Evolutionary conservation across 805 yeast genomes (phyloP).

Genomic region (Yarrowia keelungensis): DNA sequence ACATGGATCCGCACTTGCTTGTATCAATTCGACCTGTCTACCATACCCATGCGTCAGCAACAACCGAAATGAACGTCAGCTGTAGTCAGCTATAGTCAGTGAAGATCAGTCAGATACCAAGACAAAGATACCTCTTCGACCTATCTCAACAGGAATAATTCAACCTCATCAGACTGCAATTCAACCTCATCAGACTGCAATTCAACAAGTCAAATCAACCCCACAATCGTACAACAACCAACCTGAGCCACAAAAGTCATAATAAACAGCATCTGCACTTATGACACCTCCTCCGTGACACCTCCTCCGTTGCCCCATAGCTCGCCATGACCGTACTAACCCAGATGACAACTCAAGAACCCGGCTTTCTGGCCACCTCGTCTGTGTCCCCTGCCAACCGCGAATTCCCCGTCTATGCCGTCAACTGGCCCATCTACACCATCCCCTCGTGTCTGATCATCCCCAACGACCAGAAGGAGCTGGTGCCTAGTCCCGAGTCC

Average conservation of each 20-base stretch:
- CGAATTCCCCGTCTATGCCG: constrained; percentile 42
- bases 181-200: too few species aligned
- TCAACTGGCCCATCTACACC: constrained; percentile 46
- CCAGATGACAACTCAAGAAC: constrained; percentile 29
- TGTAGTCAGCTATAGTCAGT: neutral
- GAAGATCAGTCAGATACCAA: neutral
- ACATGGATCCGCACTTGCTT: too few species aligned
- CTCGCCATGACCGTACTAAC: constrained; percentile 10
- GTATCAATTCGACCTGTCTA: too few species aligned
- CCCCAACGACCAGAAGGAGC: constrained; percentile 39
- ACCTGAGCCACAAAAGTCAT: too few species aligned
- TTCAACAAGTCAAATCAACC: too few species aligned
- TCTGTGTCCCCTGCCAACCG: constrained; percentile 27
- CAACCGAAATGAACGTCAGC: constrained; percentile 4
- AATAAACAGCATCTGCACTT: too few species aligned
- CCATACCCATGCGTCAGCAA: too few species aligned
- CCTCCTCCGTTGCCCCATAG: too few species aligned
- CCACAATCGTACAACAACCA: too few species aligned
- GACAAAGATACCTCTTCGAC: neutral
- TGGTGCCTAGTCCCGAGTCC: constrained; percentile 41
- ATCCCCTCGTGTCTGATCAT: constrained; percentile 41
- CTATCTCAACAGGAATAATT: too few species aligned
- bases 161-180: too few species aligned
- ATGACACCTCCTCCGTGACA: too few species aligned
- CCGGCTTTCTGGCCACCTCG: constrained; percentile 36